Percentiles rank a stretch among this genome's conserved stretches.
phyloP scores from a whole-genome alignment of 139 green algal genomes.

The Tetraselmis chui region DNA sequence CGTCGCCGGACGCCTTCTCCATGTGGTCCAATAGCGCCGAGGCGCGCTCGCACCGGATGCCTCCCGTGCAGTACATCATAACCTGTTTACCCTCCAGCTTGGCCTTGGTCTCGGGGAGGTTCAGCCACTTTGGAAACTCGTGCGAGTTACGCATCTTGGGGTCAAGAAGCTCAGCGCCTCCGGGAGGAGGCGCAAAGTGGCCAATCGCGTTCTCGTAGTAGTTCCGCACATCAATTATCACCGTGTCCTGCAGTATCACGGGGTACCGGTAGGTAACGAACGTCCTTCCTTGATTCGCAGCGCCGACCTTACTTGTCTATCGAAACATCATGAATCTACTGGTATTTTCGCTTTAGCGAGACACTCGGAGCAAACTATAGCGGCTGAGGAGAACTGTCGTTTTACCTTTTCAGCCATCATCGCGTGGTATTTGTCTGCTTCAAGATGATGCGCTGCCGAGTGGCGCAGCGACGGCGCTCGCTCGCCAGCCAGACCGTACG shows the following conservation, averaged over 20 bases:
- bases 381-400: no score
- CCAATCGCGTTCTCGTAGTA: constrained; percentile 16
- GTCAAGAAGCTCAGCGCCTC: constrained; percentile 14
- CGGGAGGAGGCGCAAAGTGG: constrained; percentile 7
- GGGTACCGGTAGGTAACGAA: no score
- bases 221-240: constrained; percentile 23
- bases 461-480: constrained; percentile 7
- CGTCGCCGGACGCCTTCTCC: not conserved
- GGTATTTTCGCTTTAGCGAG: no score
- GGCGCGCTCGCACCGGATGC: constrained; percentile 23
- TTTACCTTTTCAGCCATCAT: not conserved
- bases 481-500: constrained; percentile 11
- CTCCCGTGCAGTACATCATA: constrained; percentile 23
- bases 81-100: constrained; percentile 17
- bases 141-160: constrained; percentile 15
- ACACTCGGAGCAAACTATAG: no score
- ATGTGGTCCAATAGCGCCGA: not conserved
- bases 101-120: constrained; percentile 9
- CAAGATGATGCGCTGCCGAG: constrained; percentile 5
- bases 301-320: no score
- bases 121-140: constrained; percentile 12
- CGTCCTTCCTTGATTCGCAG: no score
- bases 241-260: no score
- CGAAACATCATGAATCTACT: no score
- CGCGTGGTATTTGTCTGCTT: constrained; percentile 18